A percentile compares a stretch with the other conserved stretches of the same genome.
These are phyloP conservation scores for Malus orientalis DNA, from an alignment of 306 rosid genomes.

Conservation along the genomic window DNA sequence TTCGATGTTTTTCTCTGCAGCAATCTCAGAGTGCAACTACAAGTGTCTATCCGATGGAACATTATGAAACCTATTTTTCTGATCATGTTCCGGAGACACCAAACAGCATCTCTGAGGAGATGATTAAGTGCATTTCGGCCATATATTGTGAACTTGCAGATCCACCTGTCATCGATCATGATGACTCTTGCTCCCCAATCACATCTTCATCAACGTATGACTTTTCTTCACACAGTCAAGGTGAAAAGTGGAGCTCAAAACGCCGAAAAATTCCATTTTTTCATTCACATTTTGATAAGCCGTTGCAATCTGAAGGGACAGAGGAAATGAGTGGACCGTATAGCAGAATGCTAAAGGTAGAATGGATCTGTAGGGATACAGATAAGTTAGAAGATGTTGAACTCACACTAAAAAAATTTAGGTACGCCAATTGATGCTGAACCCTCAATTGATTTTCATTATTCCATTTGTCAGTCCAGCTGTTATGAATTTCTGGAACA, in stretches of 20 bases:
- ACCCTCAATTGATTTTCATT: neutral
- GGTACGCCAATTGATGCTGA: slow-evolving; percentile 35
- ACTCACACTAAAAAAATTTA: slow-evolving; percentile 61
- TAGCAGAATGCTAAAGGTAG: slow-evolving; percentile 62
- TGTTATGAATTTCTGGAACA: neutral
- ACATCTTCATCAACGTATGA: slow-evolving; percentile 44
- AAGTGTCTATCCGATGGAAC: slow-evolving; percentile 48
- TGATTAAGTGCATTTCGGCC: slow-evolving; percentile 70
- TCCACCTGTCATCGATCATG: slow-evolving; percentile 40
- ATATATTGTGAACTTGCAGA: slow-evolving; percentile 77
- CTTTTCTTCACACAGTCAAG: slow-evolving; percentile 40
- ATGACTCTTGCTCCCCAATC: slow-evolving; percentile 44
- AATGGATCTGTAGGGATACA: slow-evolving; percentile 47
- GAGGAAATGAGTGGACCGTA: slow-evolving; percentile 62
- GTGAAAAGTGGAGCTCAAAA: slow-evolving; percentile 42
- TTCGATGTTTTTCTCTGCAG: slow-evolving; percentile 32
- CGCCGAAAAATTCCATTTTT: slow-evolving; percentile 43
- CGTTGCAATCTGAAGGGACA: slow-evolving; percentile 45
- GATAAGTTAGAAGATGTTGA: slow-evolving; percentile 59
- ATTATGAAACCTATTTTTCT: slow-evolving; percentile 34
- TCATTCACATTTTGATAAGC: slow-evolving; percentile 48
- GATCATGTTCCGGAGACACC: slow-evolving; percentile 54
- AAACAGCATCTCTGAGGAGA: slow-evolving; percentile 81
- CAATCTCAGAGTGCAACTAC: slow-evolving; percentile 47
- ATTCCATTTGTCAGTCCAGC: neutral